phyloP scores from a whole-genome alignment of 345 rosid genomes.

The Euphorbia pulcherrima region DNA sequence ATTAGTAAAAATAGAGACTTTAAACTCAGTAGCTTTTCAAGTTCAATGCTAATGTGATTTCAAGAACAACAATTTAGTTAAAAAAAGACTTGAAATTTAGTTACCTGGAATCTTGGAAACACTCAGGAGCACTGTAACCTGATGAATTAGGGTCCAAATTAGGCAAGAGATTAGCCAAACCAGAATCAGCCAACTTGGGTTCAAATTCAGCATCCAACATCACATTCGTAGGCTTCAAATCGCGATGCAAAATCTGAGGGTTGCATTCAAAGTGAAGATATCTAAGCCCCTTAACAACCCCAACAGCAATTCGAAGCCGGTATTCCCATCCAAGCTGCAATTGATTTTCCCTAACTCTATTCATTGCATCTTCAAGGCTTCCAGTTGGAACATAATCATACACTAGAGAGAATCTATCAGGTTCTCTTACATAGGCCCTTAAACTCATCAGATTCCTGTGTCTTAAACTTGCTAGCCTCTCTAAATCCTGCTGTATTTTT shows the following conservation, averaged over 20 bases:
- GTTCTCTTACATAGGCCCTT: conserved; percentile 76
- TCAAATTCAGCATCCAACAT: conserved; percentile 89
- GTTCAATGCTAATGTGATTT: not conserved
- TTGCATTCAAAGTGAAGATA: conserved; percentile 66
- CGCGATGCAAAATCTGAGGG: conserved; percentile 68
- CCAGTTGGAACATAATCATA: conserved; percentile 80
- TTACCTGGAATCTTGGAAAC: conserved; percentile 73
- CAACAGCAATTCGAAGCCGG: conserved; percentile 81
- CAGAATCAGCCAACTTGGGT: conserved; percentile 77
- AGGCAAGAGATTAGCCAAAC: conserved; percentile 65
- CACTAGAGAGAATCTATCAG: conserved; percentile 63
- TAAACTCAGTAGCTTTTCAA: not conserved
- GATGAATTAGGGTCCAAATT: conserved; percentile 41
- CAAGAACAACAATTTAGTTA: too few relatives aligned
- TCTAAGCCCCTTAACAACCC: conserved; percentile 80
- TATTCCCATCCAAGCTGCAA: conserved; percentile 77
- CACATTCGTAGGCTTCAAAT: conserved; percentile 85
- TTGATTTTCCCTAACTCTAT: conserved; percentile 55
- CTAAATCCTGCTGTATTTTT: conserved; percentile 72
- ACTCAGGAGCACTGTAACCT: conserved; percentile 73
- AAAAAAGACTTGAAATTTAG: too few relatives aligned
- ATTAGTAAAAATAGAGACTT: too few relatives aligned
- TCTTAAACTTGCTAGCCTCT: conserved; percentile 70
- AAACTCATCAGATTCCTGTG: conserved; percentile 84
- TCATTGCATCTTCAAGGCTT: conserved; percentile 81